phyloP scores from a whole-genome alignment of 305 asterid species.

The Fraxinus ornus region DNA sequence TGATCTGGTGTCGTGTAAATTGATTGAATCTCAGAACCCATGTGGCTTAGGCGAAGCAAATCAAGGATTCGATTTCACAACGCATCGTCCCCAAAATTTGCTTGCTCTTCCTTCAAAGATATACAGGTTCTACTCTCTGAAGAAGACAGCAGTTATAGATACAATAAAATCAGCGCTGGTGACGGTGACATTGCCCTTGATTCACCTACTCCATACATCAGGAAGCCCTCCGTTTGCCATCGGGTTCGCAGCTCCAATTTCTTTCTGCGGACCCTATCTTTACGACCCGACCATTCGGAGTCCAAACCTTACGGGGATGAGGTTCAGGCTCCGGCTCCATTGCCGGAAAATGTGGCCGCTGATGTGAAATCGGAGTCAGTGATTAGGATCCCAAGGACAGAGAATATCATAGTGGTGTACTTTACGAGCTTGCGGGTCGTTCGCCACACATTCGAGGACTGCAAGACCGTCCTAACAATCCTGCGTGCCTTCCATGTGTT shows the following conservation, averaged over 20 bases:
- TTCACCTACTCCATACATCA: conserved; percentile 21
- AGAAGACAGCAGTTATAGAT: conserved; percentile 16
- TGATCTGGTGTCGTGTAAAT: not conserved
- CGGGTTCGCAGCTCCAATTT: conserved; percentile 64
- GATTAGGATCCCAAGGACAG: conserved; percentile 68
- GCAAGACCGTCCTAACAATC: conserved; percentile 64
- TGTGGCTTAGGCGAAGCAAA: conserved; percentile 78
- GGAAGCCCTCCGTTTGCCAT: conserved; percentile 52
- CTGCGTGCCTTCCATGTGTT: conserved; percentile 66
- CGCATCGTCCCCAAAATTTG: conserved; percentile 48
- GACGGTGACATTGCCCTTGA: not conserved
- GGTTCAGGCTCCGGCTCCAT: not conserved
- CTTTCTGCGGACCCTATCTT: conserved; percentile 56
- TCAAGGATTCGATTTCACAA: conserved; percentile 51
- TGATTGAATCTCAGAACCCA: conserved; percentile 36
- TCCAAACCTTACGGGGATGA: conserved; percentile 2
- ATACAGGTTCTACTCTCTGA: conserved; percentile 60
- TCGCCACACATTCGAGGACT: conserved; percentile 84
- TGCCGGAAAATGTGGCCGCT: conserved; percentile 19
- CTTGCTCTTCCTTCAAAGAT: conserved; percentile 82
- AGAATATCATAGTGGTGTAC: conserved; percentile 66
- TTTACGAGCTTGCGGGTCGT: conserved; percentile 82
- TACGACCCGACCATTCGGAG: conserved; percentile 5
- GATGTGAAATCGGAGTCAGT: conserved; percentile 34
- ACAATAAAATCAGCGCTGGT: conserved; percentile 5